A percentile compares a stretch with the other conserved stretches of the same genome.
Conservation (phyloP, 441 rosid species). For the Cnidoscolus chayamansa region DNA sequence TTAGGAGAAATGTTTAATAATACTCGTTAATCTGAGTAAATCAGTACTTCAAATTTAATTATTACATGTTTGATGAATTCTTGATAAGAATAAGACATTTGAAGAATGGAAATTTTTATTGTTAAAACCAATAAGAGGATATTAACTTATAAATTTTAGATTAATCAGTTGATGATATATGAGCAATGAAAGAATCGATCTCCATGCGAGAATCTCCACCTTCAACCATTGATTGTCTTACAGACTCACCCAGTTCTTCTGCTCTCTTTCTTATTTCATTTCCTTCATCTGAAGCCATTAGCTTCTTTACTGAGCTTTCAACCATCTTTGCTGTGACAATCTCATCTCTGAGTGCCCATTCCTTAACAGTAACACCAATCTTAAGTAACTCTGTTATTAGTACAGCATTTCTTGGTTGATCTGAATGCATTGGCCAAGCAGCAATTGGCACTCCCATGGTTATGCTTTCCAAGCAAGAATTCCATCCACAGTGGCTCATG, state of each 20-base stretch:
- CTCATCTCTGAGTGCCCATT: conserved; percentile 34
- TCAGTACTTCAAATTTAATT: no score
- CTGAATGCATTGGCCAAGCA: conserved; percentile 66
- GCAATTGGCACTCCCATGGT: conserved; percentile 54
- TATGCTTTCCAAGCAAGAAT: conserved; percentile 62
- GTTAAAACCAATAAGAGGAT: no score
- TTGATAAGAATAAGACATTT: no score
- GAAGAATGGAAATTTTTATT: no score
- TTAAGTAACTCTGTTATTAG: conserved; percentile 41
- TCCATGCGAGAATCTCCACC: conserved; percentile 47
- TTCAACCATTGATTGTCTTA: conserved; percentile 32
- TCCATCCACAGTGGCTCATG: conserved; percentile 65
- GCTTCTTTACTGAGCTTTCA: conserved; percentile 30
- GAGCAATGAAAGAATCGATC: conserved; percentile 45
- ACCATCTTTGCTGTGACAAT: conserved; percentile 23
- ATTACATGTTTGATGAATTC: no score
- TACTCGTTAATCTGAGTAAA: no score
- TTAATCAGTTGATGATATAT: conserved; percentile 25
- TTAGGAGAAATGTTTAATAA: no score
- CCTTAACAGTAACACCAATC: conserved; percentile 34
- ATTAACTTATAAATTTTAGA: no score
- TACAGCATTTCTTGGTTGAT: conserved; percentile 49
- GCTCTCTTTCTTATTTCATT: conserved; percentile 43
- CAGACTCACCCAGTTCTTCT: conserved; percentile 25
- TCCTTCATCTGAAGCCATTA: conserved; percentile 52